Conservation (phyloP, 2,329 filamentous ascomycete species). For the Dothistroma septosporum region DNA sequence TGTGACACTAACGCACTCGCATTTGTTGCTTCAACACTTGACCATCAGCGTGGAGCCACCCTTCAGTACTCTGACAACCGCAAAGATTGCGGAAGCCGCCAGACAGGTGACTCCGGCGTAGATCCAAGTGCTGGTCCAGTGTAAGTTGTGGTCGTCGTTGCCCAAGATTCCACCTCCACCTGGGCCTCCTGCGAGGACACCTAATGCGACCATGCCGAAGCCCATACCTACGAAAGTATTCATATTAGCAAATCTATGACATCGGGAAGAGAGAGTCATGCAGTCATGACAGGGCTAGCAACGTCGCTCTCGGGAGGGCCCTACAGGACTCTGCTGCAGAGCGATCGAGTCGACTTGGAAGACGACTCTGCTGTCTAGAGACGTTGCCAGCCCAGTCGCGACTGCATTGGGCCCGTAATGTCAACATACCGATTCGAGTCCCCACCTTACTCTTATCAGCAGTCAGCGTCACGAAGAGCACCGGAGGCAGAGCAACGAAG, state of each 20-base stretch:
- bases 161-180: slow-evolving; percentile 55
- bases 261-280: no score
- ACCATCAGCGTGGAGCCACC: slow-evolving; percentile 28
- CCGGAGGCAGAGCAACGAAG: slow-evolving; percentile 42
- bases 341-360: no score
- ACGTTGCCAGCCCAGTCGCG: no score
- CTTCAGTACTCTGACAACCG: slow-evolving; percentile 25
- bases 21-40: slow-evolving; percentile 20
- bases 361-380: no score
- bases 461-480: slow-evolving; percentile 40
- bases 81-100: slow-evolving; percentile 26
- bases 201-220: slow-evolving; percentile 35
- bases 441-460: slow-evolving; percentile 42
- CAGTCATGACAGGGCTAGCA: no score
- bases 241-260: no score
- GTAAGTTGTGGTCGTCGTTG: slow-evolving; percentile 57
- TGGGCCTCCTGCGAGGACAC: slow-evolving; percentile 36
- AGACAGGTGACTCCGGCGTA: slow-evolving; percentile 30
- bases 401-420: no score
- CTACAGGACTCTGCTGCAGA: no score
- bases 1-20: neutral
- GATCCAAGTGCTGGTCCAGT: slow-evolving; percentile 42
- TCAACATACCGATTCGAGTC: slow-evolving; percentile 21
- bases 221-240: slow-evolving; percentile 16
- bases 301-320: no score